phyloP scores from a whole-genome alignment of 257 asterid species.

The Gentiana macrophylla region DNA sequence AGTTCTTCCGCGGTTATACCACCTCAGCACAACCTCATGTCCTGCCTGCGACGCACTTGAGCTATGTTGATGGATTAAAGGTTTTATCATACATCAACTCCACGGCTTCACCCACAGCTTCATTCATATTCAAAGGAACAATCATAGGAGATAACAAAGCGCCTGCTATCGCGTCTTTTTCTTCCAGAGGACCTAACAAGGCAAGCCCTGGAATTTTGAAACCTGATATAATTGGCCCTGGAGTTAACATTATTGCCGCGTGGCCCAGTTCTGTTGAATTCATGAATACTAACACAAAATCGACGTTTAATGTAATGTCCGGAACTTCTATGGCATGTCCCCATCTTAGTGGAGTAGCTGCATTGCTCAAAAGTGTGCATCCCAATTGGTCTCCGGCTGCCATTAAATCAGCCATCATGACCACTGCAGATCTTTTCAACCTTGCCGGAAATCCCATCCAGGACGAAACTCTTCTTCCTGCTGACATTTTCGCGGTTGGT shows the following conservation, averaged over 20 bases:
- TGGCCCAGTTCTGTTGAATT: slow-evolving; percentile 3
- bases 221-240: slow-evolving; percentile 23
- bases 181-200: slow-evolving; percentile 13
- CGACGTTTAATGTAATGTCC: slow-evolving; percentile 10
- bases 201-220: slow-evolving; percentile 20
- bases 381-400: slow-evolving; percentile 21
- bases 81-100: slow-evolving; percentile 1
- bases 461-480: slow-evolving; percentile 7
- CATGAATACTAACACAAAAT: slow-evolving; percentile 1
- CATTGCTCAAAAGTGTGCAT: slow-evolving; percentile 17
- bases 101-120: not conserved
- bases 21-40: not conserved
- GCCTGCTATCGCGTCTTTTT: slow-evolving; percentile 8
- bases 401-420: slow-evolving; percentile 22
- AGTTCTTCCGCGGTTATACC: not conserved
- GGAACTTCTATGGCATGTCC: slow-evolving; percentile 28
- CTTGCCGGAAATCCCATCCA: slow-evolving; percentile 1
- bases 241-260: slow-evolving; percentile 24
- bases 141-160: not conserved
- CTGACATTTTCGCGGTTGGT: slow-evolving; percentile 11
- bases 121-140: slow-evolving; percentile 10
- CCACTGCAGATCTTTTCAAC: slow-evolving; percentile 14
- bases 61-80: slow-evolving; percentile 5
- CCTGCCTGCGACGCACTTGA: slow-evolving; percentile 6
- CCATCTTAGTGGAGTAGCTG: slow-evolving; percentile 21